These are phyloP conservation scores for Amoeboaphelidium protococcarum DNA, from an alignment of 371 early-diverging fungal species.

Conservation along the genomic window DNA sequence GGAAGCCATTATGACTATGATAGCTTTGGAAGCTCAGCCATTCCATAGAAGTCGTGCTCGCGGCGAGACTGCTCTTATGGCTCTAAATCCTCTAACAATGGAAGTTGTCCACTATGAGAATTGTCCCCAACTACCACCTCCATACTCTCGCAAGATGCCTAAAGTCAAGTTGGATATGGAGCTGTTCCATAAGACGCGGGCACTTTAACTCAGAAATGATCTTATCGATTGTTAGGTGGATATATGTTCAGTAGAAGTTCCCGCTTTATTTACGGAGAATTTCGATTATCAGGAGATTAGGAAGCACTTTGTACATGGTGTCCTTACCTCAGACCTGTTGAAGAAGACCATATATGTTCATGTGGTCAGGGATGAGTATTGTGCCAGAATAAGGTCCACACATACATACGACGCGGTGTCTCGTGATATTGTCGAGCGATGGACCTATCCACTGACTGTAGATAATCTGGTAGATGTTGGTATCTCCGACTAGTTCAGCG, in stretches of 20 bases:
- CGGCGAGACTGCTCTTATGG: slow-evolving; percentile 53
- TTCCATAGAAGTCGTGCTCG: slow-evolving; percentile 15
- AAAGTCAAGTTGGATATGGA: slow-evolving; percentile 10
- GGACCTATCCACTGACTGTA: slow-evolving; percentile 77
- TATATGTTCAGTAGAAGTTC: slow-evolving; percentile 73
- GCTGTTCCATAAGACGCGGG: slow-evolving; percentile 22
- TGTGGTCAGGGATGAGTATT: slow-evolving; percentile 44
- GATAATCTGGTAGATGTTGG: slow-evolving; percentile 45
- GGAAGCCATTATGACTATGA: no score
- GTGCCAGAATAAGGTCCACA: slow-evolving; percentile 50
- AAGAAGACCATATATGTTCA: slow-evolving; percentile 64
- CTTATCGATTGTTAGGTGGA: slow-evolving; percentile 74
- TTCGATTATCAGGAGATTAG: slow-evolving; percentile 84
- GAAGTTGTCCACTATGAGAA: slow-evolving; percentile 66
- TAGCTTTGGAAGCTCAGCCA: neutral
- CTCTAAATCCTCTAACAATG: slow-evolving; percentile 37
- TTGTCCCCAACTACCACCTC: slow-evolving; percentile 27
- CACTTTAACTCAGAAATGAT: slow-evolving; percentile 54
- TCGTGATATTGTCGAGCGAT: slow-evolving; percentile 60
- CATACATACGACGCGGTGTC: slow-evolving; percentile 55
- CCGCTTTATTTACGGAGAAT: slow-evolving; percentile 83
- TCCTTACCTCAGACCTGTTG: slow-evolving; percentile 63
- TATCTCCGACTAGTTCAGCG: slow-evolving; percentile 34
- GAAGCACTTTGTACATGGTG: slow-evolving; percentile 68
- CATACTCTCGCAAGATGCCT: slow-evolving; percentile 25